Base-by-base conservation (phyloP, 495 filamentous ascomycete genomes). In the Lentithecium fluviatile region DNA sequence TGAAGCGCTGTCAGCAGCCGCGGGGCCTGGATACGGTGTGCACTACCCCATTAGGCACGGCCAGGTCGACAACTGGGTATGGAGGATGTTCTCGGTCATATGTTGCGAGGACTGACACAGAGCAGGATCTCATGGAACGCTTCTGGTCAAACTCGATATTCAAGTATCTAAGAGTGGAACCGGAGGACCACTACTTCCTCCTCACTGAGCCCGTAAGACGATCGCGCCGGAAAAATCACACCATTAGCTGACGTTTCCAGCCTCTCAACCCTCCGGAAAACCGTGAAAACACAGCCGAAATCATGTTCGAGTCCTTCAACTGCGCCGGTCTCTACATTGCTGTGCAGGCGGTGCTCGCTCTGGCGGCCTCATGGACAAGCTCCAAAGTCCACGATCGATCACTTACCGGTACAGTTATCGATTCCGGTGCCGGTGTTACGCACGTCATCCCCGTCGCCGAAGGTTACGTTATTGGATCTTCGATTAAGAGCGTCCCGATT, bases 101-200 rank as follows among this genome's bases (percentile, higher is more conserved):
- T 5, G 38, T 43, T 46, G 26, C 51, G 11, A 29, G 29, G 45
- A 45, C 66, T 75, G 50, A 74, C 62, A 45, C 55, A 52, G 13
- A 36, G 32, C 26, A 91, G 88, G 94, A 98, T 74, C 88, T 95
- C 65, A 98, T 98, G 94, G 94, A 98, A 72, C 85, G 94, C 52
- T 98, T 96, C 75, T 98, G 94, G 94, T 97, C 95, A 47, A 97
- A 96, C 77, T 97, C 95, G 24, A 98, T 98, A 76, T 98, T 98
- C 81, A 97, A 97, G 73, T 98, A 98, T 73, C 83, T 98, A 37
- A 85, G 94, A 55, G 94, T 98, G 57, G 94, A 98, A 75, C 94
- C 94, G 24, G 94, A 98, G 77, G 94, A 98, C 70, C 94, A 98
- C 71, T 88, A 96, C 77, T 98, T 98, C 75, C 84, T 98, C 45